A percentile compares a stretch with the other conserved stretches of the same genome.
These are phyloP conservation scores for Lactarius evosmus DNA, from an alignment of 768 basidiomycete genomes.

Conservation along the genomic window DNA sequence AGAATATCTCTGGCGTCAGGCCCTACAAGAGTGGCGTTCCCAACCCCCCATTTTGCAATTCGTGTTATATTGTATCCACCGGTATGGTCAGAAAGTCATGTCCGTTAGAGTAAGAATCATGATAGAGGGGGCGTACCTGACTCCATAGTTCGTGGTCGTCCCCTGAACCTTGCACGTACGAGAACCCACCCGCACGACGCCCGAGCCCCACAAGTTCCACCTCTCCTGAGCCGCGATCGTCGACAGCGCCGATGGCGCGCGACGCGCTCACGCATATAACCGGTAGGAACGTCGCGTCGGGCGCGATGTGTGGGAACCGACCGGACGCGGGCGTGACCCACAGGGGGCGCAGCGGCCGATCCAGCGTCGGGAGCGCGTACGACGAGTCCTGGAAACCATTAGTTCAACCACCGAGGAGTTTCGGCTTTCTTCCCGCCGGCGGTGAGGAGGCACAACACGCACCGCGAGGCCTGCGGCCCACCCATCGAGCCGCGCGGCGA, in stretches of 20 bases:
- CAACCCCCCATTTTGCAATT: background rate
- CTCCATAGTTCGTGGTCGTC: constrained; percentile 95
- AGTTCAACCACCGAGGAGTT: too few relatives aligned
- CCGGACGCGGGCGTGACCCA: constrained; percentile 81
- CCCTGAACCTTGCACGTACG: constrained; percentile 91
- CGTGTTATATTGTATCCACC: too few relatives aligned
- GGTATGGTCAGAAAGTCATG: background rate
- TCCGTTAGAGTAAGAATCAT: background rate
- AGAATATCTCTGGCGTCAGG: constrained; percentile 70
- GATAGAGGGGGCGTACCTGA: constrained; percentile 45
- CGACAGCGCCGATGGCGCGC: constrained; percentile 55
- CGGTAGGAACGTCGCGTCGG: constrained; percentile 49
- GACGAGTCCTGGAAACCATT: constrained; percentile 55
- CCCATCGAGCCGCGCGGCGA: constrained; percentile 55
- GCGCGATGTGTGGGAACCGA: constrained; percentile 42
- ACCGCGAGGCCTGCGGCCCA: constrained; percentile 72
- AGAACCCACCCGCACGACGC: constrained; percentile 63
- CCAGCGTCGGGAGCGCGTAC: constrained; percentile 59
- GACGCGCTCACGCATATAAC: constrained; percentile 88
- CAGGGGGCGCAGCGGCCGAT: constrained; percentile 71
- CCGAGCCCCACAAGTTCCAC: constrained; percentile 47
- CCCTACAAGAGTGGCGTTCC: constrained; percentile 57
- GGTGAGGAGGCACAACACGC: constrained; percentile 33
- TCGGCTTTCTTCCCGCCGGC: too few relatives aligned
- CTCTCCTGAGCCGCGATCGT: constrained; percentile 48